Percentiles rank a stretch among this genome's conserved stretches.
phyloP scores from a whole-genome alignment of 257 asterid species.

The Gardenia jasminoides region DNA sequence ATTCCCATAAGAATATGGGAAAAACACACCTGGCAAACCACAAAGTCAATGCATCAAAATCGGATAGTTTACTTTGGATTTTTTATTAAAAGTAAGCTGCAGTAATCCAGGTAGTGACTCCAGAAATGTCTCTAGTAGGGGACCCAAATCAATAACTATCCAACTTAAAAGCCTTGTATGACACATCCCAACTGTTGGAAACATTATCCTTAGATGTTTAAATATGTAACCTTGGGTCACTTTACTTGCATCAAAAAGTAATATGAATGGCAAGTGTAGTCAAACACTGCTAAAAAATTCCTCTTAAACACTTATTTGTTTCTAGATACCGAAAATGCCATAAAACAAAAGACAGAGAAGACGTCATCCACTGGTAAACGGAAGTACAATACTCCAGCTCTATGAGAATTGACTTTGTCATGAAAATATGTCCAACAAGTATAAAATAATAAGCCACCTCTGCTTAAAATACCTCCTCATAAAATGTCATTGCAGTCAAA shows the following conservation, averaged over 20 bases:
- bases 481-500: conserved; percentile 96
- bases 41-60: not conserved
- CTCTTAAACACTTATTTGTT: not conserved
- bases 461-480: conserved; percentile 74
- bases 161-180: no score
- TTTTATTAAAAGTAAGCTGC: not conserved
- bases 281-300: not conserved
- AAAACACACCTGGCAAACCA: not conserved
- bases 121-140: not conserved
- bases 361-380: not conserved
- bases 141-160: no score
- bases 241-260: not conserved
- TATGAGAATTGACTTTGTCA: not conserved
- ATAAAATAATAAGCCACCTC: conserved; percentile 20
- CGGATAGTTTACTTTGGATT: not conserved
- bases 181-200: not conserved
- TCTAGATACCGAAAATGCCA: not conserved
- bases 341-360: not conserved
- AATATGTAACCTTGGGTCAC: not conserved
- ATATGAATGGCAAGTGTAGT: not conserved
- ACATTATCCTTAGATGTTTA: not conserved
- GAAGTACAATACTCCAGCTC: not conserved
- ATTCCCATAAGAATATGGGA: not conserved
- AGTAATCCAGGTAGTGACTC: not conserved
- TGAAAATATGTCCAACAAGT: not conserved